Evolutionary conservation across 768 basidiomycete genomes (phyloP).

Genomic region (Cystofilobasidium capitatum): DNA sequence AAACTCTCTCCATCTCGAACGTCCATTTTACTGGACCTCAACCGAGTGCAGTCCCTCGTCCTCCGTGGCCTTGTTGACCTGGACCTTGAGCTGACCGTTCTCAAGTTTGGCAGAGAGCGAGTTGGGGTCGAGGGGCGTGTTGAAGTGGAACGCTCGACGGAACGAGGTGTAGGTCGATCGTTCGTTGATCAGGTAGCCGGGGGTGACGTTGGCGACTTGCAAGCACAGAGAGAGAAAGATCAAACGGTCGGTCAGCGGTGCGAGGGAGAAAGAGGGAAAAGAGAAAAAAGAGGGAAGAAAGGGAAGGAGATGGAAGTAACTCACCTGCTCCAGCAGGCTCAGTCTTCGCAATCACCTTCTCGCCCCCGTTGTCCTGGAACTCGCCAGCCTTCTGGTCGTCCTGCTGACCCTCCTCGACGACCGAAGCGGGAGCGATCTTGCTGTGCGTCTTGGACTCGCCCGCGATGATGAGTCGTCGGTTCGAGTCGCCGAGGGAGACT

Average conservation of each 20-base stretch:
- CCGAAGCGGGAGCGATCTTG: background rate
- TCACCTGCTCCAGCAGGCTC: background rate
- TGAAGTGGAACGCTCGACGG: slow-evolving; percentile 13
- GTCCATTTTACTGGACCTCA: background rate
- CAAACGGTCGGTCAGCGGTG: background rate
- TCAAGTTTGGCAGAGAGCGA: background rate
- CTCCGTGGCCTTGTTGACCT: background rate
- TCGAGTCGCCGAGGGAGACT: slow-evolving; percentile 11
- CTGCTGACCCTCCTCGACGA: background rate
- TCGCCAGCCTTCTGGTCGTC: background rate
- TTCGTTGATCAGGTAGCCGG: slow-evolving; percentile 10
- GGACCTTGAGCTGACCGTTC: slow-evolving; percentile 1
- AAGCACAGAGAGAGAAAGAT: too few relatives aligned
- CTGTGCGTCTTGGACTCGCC: background rate
- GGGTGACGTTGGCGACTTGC: background rate
- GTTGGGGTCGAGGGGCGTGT: slow-evolving; percentile 4
- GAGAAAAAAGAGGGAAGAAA: background rate
- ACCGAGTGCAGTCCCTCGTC: background rate
- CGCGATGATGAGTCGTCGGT: slow-evolving; percentile 16
- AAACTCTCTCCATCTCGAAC: background rate
- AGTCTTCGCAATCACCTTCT: background rate
- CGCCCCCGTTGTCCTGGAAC: background rate
- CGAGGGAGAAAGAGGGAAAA: background rate
- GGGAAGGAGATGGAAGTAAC: background rate
- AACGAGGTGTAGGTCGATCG: background rate